Percentiles rank a stretch among this genome's conserved stretches.
These are phyloP conservation scores for Penicillium capsulatum DNA, from an alignment of 2,329 filamentous ascomycete species.

Conservation along the genomic window DNA sequence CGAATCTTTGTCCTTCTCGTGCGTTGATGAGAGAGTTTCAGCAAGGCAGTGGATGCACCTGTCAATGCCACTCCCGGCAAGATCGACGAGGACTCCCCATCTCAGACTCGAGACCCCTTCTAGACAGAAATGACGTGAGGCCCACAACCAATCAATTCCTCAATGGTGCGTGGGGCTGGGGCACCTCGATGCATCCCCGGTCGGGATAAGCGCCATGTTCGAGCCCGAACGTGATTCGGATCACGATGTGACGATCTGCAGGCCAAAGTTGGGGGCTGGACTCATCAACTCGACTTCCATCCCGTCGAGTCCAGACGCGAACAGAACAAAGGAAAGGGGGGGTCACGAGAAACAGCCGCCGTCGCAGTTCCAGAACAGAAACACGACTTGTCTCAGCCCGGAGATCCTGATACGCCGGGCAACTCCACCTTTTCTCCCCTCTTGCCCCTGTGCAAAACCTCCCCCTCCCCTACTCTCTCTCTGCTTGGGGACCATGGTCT, in stretches of 20 bases:
- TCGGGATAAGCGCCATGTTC: constrained; percentile 21
- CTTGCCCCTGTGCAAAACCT: constrained; percentile 12
- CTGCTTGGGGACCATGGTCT: constrained; percentile 10
- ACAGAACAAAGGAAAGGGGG: too few relatives aligned
- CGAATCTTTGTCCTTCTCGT: too few relatives aligned
- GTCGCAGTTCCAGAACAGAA: constrained; percentile 18
- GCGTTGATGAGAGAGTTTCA: too few relatives aligned
- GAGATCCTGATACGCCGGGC: constrained; percentile 22
- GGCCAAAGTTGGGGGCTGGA: too few relatives aligned
- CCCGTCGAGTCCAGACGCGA: too few relatives aligned
- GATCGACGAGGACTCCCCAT: too few relatives aligned
- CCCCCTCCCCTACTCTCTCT: constrained; percentile 10
- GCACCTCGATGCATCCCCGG: background rate
- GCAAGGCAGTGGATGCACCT: too few relatives aligned
- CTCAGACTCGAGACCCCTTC: too few relatives aligned
- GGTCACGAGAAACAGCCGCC: constrained; percentile 2
- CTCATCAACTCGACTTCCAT: too few relatives aligned
- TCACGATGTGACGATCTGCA: constrained; percentile 7
- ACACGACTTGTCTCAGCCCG: constrained; percentile 34
- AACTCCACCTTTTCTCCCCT: constrained; percentile 12
- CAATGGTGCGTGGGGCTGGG: too few relatives aligned
- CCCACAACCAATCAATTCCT: background rate
- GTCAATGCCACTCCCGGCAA: too few relatives aligned
- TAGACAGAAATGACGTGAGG: background rate
- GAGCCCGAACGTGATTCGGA: constrained; percentile 6